phyloP scores from a whole-genome alignment of 108 stramenopile species.

The Bacterosira constricta region DNA sequence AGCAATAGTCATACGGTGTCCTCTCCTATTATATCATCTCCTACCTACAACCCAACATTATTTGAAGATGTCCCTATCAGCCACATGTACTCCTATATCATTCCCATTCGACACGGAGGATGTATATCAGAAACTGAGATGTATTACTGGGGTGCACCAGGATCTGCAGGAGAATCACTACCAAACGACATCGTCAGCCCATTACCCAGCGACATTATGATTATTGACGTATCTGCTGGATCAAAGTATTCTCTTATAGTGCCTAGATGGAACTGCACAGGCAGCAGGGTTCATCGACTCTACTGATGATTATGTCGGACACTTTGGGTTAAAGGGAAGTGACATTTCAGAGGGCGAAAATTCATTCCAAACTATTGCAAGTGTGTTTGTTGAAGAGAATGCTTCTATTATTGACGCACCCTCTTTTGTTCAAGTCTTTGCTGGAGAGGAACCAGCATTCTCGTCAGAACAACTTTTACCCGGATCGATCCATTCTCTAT shows the following conservation, averaged over 20 bases:
- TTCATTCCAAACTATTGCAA: slow-evolving; percentile 31
- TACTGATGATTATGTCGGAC: slow-evolving; percentile 44
- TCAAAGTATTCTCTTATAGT: slow-evolving; percentile 43
- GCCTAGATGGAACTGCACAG: slow-evolving; percentile 37
- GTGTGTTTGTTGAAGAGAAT: slow-evolving; percentile 26
- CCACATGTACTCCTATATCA: too few relatives aligned
- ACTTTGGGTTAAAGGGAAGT: slow-evolving; percentile 24
- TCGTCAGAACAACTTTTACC: slow-evolving; percentile 14
- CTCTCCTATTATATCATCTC: too few relatives aligned
- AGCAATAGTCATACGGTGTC: too few relatives aligned
- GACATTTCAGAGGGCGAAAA: slow-evolving; percentile 27
- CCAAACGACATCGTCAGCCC: slow-evolving; percentile 16
- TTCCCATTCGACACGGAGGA: too few relatives aligned
- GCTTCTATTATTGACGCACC: slow-evolving; percentile 24
- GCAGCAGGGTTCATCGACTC: slow-evolving; percentile 46
- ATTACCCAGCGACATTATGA: slow-evolving; percentile 1
- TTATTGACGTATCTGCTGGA: slow-evolving; percentile 34
- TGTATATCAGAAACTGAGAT: slow-evolving; percentile 8
- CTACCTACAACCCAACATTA: too few relatives aligned
- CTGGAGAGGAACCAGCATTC: too few relatives aligned
- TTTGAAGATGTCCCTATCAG: too few relatives aligned
- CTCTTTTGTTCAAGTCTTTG: slow-evolving; percentile 28
- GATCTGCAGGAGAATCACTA: slow-evolving; percentile 30
- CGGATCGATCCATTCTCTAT: slow-evolving; percentile 39
- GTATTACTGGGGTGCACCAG: slow-evolving; percentile 42